phyloP scores from a whole-genome alignment of 2,329 filamentous ascomycete species.

The Elsinoe batatas region DNA sequence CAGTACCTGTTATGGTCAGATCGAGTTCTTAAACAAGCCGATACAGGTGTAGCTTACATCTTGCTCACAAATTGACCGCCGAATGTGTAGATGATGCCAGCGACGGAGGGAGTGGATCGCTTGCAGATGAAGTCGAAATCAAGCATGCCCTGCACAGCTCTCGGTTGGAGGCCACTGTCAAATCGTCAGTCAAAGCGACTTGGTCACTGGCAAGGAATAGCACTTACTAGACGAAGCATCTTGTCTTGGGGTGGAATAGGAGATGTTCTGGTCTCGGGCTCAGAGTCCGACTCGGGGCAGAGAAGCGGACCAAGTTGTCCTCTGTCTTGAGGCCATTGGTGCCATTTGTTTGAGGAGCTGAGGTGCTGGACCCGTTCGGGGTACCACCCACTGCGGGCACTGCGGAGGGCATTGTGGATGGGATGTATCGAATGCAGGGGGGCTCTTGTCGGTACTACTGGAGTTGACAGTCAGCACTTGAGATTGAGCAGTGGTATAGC shows the following conservation, averaged over 20 bases:
- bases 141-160: conserved; percentile 57
- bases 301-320: conserved; percentile 96
- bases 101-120: conserved; percentile 88
- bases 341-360: conserved; percentile 20
- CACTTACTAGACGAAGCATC: conserved; percentile 94
- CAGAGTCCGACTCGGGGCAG: conserved; percentile 80
- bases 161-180: conserved; percentile 77
- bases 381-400: conserved; percentile 22
- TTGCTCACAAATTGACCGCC: conserved; percentile 99
- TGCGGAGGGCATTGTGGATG: conserved; percentile 35
- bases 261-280: conserved; percentile 81
- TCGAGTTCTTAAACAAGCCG: not conserved
- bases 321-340: conserved; percentile 41
- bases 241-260: conserved; percentile 98
- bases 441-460: not conserved
- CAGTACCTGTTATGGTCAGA: conserved; percentile 56
- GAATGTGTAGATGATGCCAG: conserved; percentile 99
- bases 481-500: conserved; percentile 3
- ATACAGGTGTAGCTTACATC: conserved; percentile 50
- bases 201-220: not conserved
- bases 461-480: not conserved
- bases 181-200: conserved; percentile 23
- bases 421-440: not conserved
- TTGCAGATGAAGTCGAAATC: conserved; percentile 99
- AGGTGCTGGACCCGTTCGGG: conserved; percentile 21